A percentile compares a stretch with the other conserved stretches of the same genome.
Conservation (phyloP, 345 rosid genomes). For the Carallia brachiata region DNA sequence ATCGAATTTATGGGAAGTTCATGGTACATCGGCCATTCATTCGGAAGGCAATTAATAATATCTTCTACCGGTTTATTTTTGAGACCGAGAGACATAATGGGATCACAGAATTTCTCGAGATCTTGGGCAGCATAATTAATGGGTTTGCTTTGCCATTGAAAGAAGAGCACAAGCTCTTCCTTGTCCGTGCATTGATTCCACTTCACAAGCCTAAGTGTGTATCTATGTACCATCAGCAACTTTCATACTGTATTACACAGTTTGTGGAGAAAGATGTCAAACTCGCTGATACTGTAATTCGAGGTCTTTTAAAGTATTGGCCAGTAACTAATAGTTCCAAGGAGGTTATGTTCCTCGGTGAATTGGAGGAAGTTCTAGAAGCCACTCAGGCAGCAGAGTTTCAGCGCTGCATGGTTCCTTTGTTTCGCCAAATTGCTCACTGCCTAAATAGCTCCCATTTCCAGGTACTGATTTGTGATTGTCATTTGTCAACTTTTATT, state of each 20-base stretch:
- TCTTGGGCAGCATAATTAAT: slow-evolving; percentile 73
- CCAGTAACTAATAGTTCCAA: slow-evolving; percentile 72
- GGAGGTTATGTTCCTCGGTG: slow-evolving; percentile 83
- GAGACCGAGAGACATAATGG: slow-evolving; percentile 73
- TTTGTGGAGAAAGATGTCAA: slow-evolving; percentile 81
- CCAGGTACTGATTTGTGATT: slow-evolving; percentile 46
- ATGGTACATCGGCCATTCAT: slow-evolving; percentile 62
- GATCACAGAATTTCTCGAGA: slow-evolving; percentile 70
- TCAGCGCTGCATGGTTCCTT: slow-evolving; percentile 72
- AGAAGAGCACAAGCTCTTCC: slow-evolving; percentile 84
- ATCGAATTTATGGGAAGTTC: slow-evolving; percentile 60
- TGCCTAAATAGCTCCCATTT: slow-evolving; percentile 80
- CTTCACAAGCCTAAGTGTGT: slow-evolving; percentile 75
- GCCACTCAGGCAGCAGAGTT: slow-evolving; percentile 81
- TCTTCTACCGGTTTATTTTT: slow-evolving; percentile 63
- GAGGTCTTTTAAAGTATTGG: slow-evolving; percentile 77
- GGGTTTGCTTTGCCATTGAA: slow-evolving; percentile 66
- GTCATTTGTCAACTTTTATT: neutral
- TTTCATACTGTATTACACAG: slow-evolving; percentile 73
- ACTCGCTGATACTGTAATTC: slow-evolving; percentile 71
- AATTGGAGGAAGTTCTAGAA: slow-evolving; percentile 78
- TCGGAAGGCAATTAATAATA: slow-evolving; percentile 60
- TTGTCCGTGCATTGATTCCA: slow-evolving; percentile 71
- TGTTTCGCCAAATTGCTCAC: slow-evolving; percentile 53
- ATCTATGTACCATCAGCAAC: slow-evolving; percentile 66